Evolutionary conservation across 352 stramenopile species (phyloP).

Genomic region (Paralagenidium karlingii): DNA sequence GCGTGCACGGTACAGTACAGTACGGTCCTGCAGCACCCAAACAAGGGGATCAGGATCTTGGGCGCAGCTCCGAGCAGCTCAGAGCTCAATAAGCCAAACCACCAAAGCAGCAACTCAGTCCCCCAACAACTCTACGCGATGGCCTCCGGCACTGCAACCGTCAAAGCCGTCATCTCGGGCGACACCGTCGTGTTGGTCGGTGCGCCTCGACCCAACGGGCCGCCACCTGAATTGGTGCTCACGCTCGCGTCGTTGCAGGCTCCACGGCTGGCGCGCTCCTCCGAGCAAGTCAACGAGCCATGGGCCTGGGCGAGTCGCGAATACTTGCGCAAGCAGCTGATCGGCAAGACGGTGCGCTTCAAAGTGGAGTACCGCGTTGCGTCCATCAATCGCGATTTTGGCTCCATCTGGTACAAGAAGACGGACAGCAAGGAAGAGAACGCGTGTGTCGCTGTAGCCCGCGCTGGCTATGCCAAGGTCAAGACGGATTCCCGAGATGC

Average conservation of each 20-base stretch:
- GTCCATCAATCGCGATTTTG: slow-evolving; percentile 75
- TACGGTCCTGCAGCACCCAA: too few species aligned
- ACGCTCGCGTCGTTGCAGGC: slow-evolving; percentile 93
- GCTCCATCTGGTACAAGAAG: slow-evolving; percentile 69
- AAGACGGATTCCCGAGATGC: slow-evolving; percentile 71
- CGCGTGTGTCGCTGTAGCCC: slow-evolving; percentile 69
- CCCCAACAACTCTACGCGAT: too few species aligned
- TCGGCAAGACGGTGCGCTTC: slow-evolving; percentile 95
- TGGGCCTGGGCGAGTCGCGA: slow-evolving; percentile 94
- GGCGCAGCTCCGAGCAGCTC: too few species aligned
- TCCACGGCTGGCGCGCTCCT: slow-evolving; percentile 76
- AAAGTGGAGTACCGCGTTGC: slow-evolving; percentile 87
- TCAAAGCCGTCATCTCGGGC: slow-evolving; percentile 96
- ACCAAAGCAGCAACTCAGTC: too few species aligned
- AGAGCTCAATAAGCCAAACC: too few species aligned
- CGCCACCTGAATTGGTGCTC: slow-evolving; percentile 92
- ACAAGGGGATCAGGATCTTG: too few species aligned
- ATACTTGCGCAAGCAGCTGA: slow-evolving; percentile 90
- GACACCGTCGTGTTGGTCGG: slow-evolving; percentile 97
- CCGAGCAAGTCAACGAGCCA: slow-evolving; percentile 69
- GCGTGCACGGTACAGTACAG: too few species aligned
- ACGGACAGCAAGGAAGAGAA: slow-evolving; percentile 64
- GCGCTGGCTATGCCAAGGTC: slow-evolving; percentile 73
- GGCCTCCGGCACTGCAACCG: slow-evolving; percentile 82
- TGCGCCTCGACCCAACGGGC: slow-evolving; percentile 45